A percentile compares a stretch with the other conserved stretches of the same genome.
Conservation (phyloP, 192 early-diverging fungal genomes). For the Phycomyces blakesleeanus region DNA sequence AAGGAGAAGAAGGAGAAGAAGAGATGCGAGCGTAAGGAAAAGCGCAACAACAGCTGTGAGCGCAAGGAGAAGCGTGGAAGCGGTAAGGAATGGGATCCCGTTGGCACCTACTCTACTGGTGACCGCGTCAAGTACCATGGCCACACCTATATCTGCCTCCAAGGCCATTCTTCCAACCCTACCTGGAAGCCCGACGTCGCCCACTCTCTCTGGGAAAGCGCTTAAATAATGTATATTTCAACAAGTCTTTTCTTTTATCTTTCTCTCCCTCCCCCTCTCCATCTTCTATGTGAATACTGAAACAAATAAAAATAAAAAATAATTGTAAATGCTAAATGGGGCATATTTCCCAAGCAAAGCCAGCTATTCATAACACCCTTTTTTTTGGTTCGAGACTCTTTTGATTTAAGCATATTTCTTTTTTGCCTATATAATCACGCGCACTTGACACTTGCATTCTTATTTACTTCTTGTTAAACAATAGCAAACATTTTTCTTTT, state of each 20-base stretch:
- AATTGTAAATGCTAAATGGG: too few species aligned
- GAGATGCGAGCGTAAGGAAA: constrained; percentile 2
- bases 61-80: constrained; percentile 13
- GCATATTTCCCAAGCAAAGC: too few species aligned
- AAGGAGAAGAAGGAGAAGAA: constrained; percentile 6
- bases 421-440: too few species aligned
- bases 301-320: neutral
- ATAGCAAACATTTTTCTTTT: too few species aligned
- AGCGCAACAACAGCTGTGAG: constrained; percentile 13
- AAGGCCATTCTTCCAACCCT: constrained; percentile 42
- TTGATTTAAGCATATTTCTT: too few species aligned
- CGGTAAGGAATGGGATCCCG: constrained; percentile 38
- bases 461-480: too few species aligned
- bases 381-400: too few species aligned
- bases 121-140: constrained; percentile 47
- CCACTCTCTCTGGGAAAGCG: constrained; percentile 44
- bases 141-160: constrained; percentile 43
- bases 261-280: neutral
- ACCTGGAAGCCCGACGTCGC: constrained; percentile 46
- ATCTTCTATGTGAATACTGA: neutral
- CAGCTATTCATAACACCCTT: too few species aligned
- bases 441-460: too few species aligned
- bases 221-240: constrained; percentile 19
- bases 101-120: constrained; percentile 45
- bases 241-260: too few species aligned